phyloP scores from a whole-genome alignment of 2,329 filamentous ascomycete species.

The Microsporum audouinii region DNA sequence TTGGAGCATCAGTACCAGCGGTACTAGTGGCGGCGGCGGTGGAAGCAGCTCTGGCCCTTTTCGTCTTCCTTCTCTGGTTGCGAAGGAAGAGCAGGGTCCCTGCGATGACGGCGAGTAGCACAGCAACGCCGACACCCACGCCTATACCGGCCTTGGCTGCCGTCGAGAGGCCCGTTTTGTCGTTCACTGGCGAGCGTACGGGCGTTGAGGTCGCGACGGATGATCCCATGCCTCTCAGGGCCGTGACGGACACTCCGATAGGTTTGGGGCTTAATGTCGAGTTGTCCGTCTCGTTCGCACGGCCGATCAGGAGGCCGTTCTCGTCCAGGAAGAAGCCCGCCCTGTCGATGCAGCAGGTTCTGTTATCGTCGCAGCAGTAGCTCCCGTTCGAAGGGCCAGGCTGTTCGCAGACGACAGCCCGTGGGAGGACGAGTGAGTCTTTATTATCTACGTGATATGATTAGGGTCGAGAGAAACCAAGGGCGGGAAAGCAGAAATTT shows the following conservation, averaged over 20 bases:
- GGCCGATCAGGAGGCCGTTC: neutral
- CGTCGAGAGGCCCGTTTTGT: neutral
- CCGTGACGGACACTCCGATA: neutral
- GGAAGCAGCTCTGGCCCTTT: neutral
- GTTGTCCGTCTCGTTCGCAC: neutral
- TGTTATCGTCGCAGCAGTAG: slow-evolving; percentile 3
- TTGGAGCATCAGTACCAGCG: neutral
- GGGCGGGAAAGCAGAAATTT: neutral
- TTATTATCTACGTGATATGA: neutral
- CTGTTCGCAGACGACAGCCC: neutral
- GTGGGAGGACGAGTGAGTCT: neutral
- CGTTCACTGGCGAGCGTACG: neutral
- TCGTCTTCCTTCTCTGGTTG: neutral
- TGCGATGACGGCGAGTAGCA: neutral
- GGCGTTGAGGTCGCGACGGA: neutral
- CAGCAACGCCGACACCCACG: neutral
- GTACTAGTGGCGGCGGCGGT: neutral
- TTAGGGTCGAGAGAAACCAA: neutral
- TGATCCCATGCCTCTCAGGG: neutral
- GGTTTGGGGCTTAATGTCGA: neutral
- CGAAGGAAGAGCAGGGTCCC: neutral
- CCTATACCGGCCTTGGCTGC: neutral
- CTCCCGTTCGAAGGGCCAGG: neutral
- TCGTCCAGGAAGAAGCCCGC: neutral
- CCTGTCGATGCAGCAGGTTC: slow-evolving; percentile 1